Evolutionary conservation across 768 basidiomycete genomes (phyloP), one percentile per base, ranked within the genome.

Genomic region (Podaxis pistillaris): DNA sequence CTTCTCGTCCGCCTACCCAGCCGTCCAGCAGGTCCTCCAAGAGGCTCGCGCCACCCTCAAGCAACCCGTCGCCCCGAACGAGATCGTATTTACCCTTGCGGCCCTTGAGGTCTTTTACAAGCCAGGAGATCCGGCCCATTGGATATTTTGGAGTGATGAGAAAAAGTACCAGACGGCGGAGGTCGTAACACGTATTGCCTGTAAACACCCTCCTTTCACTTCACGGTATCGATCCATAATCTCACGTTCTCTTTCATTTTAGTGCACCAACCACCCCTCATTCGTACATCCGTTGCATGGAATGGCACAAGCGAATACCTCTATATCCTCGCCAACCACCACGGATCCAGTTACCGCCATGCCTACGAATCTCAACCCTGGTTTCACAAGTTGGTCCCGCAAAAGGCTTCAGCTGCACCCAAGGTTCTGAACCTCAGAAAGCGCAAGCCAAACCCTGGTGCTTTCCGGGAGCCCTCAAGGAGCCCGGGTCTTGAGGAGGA

Each of bases 121-220:
- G 53, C 82, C 81, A 15, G 75, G 78, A 33, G 81, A 87, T 70
- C 81, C 81, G 13, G 83, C 80, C 5, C 86, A 88, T 67, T 84
- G 84, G 82, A 72, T 84, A n/a, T 83, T 89, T 69, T 89, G 88
- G 88, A 80, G 78, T 51, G 78, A 76, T 64, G 79, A 78, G 53
- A 75, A 78, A 67, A 82, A 81, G 69, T 71, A 68, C 60, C 71
- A 71, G 24, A 86, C 84, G 17, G 85, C 85, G 15, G 71, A 72
- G n/a, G 69, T 80, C 60, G 83, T 89, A 36, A 80, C 84, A 69
- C 78, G 77, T 50, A 75, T 87, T 59, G 73, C 83, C 56, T 73
- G 87, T 88, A 70, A 68, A 86, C 82, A 47, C 56, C 64, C 8
- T 22, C 24, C 26, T 19, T 49, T 44, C 33, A 49, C 58, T 38